Conservation (phyloP, 2,329 filamentous ascomycete species). For the Penicillium sp. region DNA sequence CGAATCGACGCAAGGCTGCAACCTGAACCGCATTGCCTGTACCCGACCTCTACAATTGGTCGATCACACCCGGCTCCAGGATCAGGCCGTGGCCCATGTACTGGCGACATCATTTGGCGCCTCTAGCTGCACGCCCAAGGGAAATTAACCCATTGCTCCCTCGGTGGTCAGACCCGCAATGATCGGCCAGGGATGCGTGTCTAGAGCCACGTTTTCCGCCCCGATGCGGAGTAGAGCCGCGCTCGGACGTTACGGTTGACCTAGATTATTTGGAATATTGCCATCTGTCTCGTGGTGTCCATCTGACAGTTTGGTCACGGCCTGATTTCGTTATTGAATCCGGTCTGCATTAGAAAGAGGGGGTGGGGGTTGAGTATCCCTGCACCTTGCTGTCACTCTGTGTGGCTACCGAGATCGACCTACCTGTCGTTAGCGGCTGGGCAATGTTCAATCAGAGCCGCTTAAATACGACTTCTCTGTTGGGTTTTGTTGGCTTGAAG, state of each 20-base stretch:
- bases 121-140: not conserved
- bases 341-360: not conserved
- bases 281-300: not conserved
- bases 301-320: not conserved
- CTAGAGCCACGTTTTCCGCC: not conserved
- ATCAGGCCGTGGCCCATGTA: not conserved
- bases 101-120: not conserved
- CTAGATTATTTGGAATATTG: not conserved
- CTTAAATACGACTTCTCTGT: not conserved
- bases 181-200: conserved; percentile 4
- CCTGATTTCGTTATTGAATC: not conserved
- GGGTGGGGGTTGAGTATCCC: not conserved
- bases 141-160: not conserved
- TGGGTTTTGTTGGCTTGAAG: not conserved
- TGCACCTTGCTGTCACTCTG: not conserved
- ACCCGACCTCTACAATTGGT: not conserved
- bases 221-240: not conserved
- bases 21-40: not conserved
- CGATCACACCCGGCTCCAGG: not conserved
- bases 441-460: not conserved
- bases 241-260: not conserved
- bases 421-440: not conserved
- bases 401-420: not conserved
- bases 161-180: not conserved
- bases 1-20: not conserved